Base-by-base conservation (phyloP, 148 eudicot genomes). In the Fagopyrum homotropicum region DNA sequence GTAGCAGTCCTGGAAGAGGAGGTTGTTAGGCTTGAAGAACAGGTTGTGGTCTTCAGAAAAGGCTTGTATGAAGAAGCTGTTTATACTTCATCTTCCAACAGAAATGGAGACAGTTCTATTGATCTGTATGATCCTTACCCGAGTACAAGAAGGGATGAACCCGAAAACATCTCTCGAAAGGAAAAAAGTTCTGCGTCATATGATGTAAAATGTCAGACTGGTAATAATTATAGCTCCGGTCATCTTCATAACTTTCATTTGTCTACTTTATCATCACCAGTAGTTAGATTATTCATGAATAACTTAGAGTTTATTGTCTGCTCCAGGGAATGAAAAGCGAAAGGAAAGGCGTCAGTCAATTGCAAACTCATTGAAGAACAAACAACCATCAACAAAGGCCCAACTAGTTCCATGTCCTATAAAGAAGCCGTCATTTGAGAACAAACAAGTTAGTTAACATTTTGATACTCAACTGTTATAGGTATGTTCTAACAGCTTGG, bases 1-100 rank as follows among this genome's bases (percentile, higher is more conserved):
- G 90, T 95, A 60, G 97, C 98, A 59, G 98, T 90, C 12, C 74
- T 95, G 80, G 98, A 95, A 82, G 98, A 95, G 76, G 98, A 90
- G 79, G 97, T 95, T 75, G 90, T 88, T 77, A 81, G 89, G 78
- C 89, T 95, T 4, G 97, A 95, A 81, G 91, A 90, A 76, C 88
- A 91, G 80, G 86, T 90, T 51, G 85, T 84, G 59, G 78, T 77
- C 72, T 90, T 76, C 79, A 84, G 90, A 54, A 81, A 86, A 79
- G 84, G 85, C 43, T 79, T 93, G 8, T 83, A 89, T 75, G 84
- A 89, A 61, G 78, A 87, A 87, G 88, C 93, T 75, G 82, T 86
- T 56, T 79, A 77, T 75, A 85, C 76, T 73, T 84, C 89, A 22
- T 84, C 85, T 80, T 75, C 82, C 14, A 26, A 60, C 29, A 17